Conservation (phyloP, 2,329 filamentous ascomycete species). For the Sclerotinia subarctica region DNA sequence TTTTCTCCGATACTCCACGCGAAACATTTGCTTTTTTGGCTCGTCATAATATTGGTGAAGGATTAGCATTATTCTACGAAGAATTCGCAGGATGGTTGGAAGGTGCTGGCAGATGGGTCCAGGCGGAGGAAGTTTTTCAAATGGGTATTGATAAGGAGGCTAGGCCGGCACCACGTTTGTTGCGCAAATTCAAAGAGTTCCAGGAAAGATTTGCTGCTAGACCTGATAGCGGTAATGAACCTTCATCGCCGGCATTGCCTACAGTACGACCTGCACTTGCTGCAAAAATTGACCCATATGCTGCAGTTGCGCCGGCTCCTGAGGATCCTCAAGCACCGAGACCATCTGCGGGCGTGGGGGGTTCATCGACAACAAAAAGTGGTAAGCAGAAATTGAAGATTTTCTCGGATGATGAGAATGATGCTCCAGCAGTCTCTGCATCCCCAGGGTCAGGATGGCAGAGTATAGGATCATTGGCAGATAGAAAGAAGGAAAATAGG, state of each 20-base stretch:
- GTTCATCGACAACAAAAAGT: slow-evolving; percentile 55
- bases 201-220: slow-evolving; percentile 71
- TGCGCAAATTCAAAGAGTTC: slow-evolving; percentile 92
- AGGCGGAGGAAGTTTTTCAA: slow-evolving; percentile 91
- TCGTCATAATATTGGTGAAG: slow-evolving; percentile 82
- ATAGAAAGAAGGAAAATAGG: slow-evolving; percentile 91
- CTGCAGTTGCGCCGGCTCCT: slow-evolving; percentile 44
- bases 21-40: slow-evolving; percentile 91
- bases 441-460: background rate
- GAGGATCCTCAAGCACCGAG: slow-evolving; percentile 64
- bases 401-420: slow-evolving; percentile 9
- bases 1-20: slow-evolving; percentile 89
- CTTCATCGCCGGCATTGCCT: slow-evolving; percentile 83
- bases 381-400: slow-evolving; percentile 38
- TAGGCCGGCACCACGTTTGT: slow-evolving; percentile 71
- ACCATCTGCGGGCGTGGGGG: slow-evolving; percentile 47
- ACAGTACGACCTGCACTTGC: slow-evolving; percentile 78
- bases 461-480: slow-evolving; percentile 57
- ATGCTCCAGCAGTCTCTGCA: background rate
- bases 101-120: slow-evolving; percentile 74
- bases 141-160: slow-evolving; percentile 88
- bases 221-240: slow-evolving; percentile 60
- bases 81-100: slow-evolving; percentile 96
- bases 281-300: slow-evolving; percentile 82
- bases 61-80: slow-evolving; percentile 89